Evolutionary conservation across 768 basidiomycete species (phyloP).

Genomic region (Saitozyma podzolica): DNA sequence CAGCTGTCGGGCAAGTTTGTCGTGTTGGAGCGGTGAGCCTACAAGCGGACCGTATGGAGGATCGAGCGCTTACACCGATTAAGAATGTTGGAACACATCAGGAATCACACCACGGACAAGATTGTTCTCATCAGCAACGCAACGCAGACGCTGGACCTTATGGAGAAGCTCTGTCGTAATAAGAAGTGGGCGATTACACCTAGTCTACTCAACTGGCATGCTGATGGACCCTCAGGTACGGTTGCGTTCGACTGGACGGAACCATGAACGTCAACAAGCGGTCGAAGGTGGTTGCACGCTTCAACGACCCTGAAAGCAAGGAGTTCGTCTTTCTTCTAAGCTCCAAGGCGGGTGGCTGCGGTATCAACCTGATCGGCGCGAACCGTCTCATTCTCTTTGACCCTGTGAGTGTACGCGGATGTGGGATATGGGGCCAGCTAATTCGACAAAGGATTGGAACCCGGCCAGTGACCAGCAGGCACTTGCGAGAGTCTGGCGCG

Average conservation of each 20-base stretch:
- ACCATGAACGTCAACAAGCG: conserved; percentile 87
- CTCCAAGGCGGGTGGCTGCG: conserved; percentile 54
- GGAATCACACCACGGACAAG: conserved; percentile 81
- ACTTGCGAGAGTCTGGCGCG: conserved; percentile 97
- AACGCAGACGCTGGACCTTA: conserved; percentile 89
- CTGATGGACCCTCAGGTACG: conserved; percentile 63
- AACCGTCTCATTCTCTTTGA: conserved; percentile 53
- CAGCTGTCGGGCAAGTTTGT: conserved; percentile 90
- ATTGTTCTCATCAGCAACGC: conserved; percentile 97
- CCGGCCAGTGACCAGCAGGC: conserved; percentile 98
- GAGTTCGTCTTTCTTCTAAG: conserved; percentile 53
- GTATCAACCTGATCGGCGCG: conserved; percentile 54
- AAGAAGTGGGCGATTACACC: conserved; percentile 64
- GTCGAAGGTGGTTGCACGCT: conserved; percentile 67
- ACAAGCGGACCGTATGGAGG: neutral
- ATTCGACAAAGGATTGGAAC: conserved; percentile 73
- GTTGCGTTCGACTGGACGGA: conserved; percentile 89
- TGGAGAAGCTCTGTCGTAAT: conserved; percentile 79
- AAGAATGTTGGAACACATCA: conserved; percentile 82
- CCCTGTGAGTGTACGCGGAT: conserved; percentile 57
- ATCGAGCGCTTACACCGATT: neutral
- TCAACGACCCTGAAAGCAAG: conserved; percentile 53
- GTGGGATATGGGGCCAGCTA: conserved; percentile 20
- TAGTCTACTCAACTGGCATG: neutral
- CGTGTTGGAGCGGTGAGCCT: conserved; percentile 78